A percentile compares a stretch with the other conserved stretches of the same genome.
Conservation (phyloP, 2,329 filamentous ascomycete species). For the Paraconiothyrium brasiliense region DNA sequence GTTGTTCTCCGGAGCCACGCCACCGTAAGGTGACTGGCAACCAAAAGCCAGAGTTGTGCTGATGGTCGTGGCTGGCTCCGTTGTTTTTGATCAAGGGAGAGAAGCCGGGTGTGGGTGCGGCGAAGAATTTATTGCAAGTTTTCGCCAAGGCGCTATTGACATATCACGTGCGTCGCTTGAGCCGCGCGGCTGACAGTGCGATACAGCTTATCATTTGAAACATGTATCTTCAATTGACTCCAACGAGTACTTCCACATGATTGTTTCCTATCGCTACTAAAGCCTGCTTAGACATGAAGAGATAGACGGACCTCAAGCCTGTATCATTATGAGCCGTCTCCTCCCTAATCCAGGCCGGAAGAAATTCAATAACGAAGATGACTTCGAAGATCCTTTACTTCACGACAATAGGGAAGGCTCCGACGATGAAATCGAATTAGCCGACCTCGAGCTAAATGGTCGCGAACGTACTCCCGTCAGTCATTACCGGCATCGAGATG, state of each 20-base stretch:
- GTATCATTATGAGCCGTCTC: background rate
- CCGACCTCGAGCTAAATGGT: background rate
- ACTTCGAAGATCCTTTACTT: background rate
- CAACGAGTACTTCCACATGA: background rate
- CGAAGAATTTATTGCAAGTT: conserved; percentile 33
- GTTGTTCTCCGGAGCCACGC: conserved; percentile 72
- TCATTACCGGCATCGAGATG: background rate
- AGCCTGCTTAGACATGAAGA: background rate
- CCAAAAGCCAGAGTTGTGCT: conserved; percentile 67
- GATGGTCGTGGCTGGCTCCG: conserved; percentile 75
- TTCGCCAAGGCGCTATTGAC: conserved; percentile 19
- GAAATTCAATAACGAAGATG: background rate
- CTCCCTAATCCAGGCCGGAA: background rate
- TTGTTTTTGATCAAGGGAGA: conserved; percentile 67
- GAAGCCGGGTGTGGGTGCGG: conserved; percentile 39
- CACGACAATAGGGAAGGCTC: background rate
- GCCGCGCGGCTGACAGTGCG: background rate
- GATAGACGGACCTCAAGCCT: background rate
- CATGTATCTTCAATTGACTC: too few relatives aligned
- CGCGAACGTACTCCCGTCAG: background rate
- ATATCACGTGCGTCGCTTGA: conserved; percentile 2
- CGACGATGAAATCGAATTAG: background rate
- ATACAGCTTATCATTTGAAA: too few relatives aligned
- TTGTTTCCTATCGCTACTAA: background rate
- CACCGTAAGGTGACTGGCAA: conserved; percentile 71